Percentiles rank a stretch among this genome's conserved stretches.
Conservation (phyloP, 2,329 filamentous ascomycete species). For the Periconia macrospinosa region DNA sequence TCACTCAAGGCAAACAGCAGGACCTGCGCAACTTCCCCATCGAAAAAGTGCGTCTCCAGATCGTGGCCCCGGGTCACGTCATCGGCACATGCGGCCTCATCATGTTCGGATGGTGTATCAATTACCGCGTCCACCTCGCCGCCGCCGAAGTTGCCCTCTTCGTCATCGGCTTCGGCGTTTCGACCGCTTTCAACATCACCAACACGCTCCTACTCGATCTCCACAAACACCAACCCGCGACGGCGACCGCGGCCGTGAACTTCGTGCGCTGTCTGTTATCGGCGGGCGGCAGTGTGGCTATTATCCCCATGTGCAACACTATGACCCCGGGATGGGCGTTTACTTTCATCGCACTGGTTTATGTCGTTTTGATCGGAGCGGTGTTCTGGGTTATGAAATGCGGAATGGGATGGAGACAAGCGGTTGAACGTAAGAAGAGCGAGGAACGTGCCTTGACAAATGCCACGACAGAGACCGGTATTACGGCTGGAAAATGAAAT, state of each 20-base stretch:
- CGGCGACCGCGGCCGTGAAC: conserved; percentile 44
- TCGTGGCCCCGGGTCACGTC: conserved; percentile 42
- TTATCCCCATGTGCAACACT: conserved; percentile 45
- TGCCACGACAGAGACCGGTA: not conserved
- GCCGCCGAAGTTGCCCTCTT: conserved; percentile 53
- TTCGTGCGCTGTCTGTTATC: conserved; percentile 42
- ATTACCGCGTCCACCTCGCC: conserved; percentile 41
- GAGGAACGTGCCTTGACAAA: not conserved
- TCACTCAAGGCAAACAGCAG: conserved; percentile 61
- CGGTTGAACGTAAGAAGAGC: conserved; percentile 19
- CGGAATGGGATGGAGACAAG: conserved; percentile 34
- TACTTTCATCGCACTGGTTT: conserved; percentile 43
- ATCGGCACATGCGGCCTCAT: conserved; percentile 37
- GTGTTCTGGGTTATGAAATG: conserved; percentile 35
- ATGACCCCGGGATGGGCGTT: conserved; percentile 51
- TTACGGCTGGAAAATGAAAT: not conserved
- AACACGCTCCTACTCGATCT: conserved; percentile 52
- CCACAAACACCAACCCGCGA: conserved; percentile 43
- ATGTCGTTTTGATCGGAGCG: conserved; percentile 25
- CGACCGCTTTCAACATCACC: conserved; percentile 52
- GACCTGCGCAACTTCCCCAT: conserved; percentile 58
- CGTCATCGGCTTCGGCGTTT: conserved; percentile 58
- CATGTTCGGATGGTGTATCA: conserved; percentile 48
- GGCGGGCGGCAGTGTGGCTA: conserved; percentile 41
- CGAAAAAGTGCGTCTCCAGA: conserved; percentile 48